phyloP scores from a whole-genome alignment of 148 eudicot species.

The Arbutus unedo region DNA sequence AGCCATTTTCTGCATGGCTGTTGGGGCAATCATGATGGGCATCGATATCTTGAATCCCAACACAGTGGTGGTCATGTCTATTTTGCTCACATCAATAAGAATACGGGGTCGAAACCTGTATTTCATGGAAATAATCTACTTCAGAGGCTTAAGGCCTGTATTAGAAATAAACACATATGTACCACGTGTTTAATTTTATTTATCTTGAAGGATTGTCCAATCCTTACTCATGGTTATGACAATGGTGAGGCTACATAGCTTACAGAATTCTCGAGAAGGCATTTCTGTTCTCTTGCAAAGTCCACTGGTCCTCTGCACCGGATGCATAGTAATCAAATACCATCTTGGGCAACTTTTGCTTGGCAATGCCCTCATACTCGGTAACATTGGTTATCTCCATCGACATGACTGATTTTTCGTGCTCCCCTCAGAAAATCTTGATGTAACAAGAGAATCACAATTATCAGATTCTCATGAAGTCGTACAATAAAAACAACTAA shows the following conservation, averaged over 20 bases:
- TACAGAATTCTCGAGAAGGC: constrained; percentile 95
- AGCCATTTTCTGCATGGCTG: constrained; percentile 96
- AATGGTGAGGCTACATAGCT: constrained; percentile 15
- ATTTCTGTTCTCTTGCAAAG: constrained; percentile 82
- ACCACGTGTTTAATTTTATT: background rate
- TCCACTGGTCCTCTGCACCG: constrained; percentile 99
- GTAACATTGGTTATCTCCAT: constrained; percentile 86
- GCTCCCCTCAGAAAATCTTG: constrained; percentile 19
- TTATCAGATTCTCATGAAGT: background rate
- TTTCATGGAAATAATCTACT: background rate
- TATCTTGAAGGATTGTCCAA: background rate
- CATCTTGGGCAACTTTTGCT: constrained; percentile 93
- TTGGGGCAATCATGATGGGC: constrained; percentile 99
- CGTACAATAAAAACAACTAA: background rate
- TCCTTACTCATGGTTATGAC: background rate
- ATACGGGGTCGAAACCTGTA: constrained; percentile 95
- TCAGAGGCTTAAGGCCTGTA: background rate
- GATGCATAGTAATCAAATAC: constrained; percentile 95
- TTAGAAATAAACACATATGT: background rate
- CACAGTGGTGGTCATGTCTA: constrained; percentile 74
- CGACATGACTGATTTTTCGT: constrained; percentile 5
- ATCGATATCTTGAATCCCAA: constrained; percentile 88
- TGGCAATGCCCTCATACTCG: constrained; percentile 92
- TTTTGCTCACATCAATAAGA: constrained; percentile 89
- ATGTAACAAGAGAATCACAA: constrained; percentile 7